A percentile compares a stretch with the other conserved stretches of the same genome.
Conservation (phyloP, 768 basidiomycete genomes). For the Leucocoprinus leucothites region DNA sequence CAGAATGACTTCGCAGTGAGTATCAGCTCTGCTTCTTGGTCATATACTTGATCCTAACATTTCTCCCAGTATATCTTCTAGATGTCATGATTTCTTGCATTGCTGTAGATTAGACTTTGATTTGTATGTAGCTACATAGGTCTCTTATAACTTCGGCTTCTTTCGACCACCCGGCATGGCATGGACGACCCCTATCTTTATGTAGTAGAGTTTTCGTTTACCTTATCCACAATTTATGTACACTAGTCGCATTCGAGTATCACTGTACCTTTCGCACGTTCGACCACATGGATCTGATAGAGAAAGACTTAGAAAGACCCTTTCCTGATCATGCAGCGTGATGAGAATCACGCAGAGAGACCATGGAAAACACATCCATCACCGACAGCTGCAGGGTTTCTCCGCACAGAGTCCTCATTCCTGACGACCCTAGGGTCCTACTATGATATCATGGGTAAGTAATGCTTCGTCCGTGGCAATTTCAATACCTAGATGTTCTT, state of each 20-base stretch:
- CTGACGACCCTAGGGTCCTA: background rate
- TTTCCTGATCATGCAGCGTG: background rate
- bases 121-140: background rate
- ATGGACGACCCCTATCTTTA: constrained; percentile 9
- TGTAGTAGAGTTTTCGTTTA: constrained; percentile 5
- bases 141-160: constrained; percentile 7
- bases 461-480: background rate
- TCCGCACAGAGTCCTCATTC: constrained; percentile 8
- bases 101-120: constrained; percentile 9
- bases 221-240: constrained; percentile 6
- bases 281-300: background rate
- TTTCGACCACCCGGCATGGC: background rate
- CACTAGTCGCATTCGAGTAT: constrained; percentile 9
- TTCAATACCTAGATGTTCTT: background rate
- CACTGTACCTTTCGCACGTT: constrained; percentile 8
- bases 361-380: constrained; percentile 5
- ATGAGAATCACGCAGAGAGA: background rate
- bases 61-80: constrained; percentile 24
- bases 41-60: constrained; percentile 7
- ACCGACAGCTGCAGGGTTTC: constrained; percentile 4
- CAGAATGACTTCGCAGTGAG: constrained; percentile 28
- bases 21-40: constrained; percentile 5
- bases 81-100: constrained; percentile 2
- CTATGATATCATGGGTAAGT: constrained; percentile 11
- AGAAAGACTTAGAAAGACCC: background rate